Evolutionary conservation across 2,329 filamentous ascomycete genomes (phyloP).

Genomic region (Colletotrichum limetticola): DNA sequence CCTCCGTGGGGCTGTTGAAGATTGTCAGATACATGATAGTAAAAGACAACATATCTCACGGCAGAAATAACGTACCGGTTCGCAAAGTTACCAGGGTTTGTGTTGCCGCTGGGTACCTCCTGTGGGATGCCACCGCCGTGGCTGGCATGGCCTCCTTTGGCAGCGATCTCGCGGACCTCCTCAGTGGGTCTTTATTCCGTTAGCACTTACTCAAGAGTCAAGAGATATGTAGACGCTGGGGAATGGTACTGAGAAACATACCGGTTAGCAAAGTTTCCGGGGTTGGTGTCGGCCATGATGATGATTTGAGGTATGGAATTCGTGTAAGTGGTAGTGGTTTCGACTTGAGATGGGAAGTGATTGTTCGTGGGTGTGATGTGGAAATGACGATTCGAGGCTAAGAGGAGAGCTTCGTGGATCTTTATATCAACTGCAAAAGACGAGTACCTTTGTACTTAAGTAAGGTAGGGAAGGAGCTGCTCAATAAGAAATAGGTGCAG

Average conservation of each 20-base stretch:
- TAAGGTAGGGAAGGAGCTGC: neutral
- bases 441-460: too few relatives aligned
- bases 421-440: slow-evolving; percentile 5
- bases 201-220: slow-evolving; percentile 33
- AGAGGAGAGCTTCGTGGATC: neutral
- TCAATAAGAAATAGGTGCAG: neutral
- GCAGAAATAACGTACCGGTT: neutral
- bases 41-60: neutral
- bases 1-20: neutral
- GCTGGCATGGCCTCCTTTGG: slow-evolving; percentile 52
- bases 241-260: neutral
- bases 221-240: too few relatives aligned
- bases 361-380: neutral
- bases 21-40: neutral
- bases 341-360: neutral
- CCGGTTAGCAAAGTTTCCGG: slow-evolving; percentile 39
- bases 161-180: slow-evolving; percentile 54
- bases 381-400: neutral
- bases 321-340: neutral
- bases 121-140: slow-evolving; percentile 50
- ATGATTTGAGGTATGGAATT: neutral
- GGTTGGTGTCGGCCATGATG: slow-evolving; percentile 35
- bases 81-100: neutral
- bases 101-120: neutral
- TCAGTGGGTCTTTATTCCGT: slow-evolving; percentile 48